A percentile compares a stretch with the other conserved stretches of the same genome.
These are phyloP conservation scores for Lyophyllum semitale DNA, from an alignment of 768 basidiomycete species.

Conservation along the genomic window DNA sequence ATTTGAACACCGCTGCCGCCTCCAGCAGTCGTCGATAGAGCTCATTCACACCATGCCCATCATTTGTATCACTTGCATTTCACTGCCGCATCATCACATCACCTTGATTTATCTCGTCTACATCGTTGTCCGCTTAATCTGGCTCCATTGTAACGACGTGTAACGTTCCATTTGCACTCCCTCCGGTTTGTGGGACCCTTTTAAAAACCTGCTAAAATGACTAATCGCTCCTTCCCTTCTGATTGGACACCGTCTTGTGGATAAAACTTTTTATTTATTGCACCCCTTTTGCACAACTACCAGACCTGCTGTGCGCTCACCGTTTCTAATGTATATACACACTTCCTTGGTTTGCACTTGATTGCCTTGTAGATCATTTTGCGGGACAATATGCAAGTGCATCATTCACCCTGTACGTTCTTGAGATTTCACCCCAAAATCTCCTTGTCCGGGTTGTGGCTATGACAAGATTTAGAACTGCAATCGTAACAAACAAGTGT, in stretches of 20 bases:
- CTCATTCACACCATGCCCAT: neutral
- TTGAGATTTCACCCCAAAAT: too few relatives aligned
- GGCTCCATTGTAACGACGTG: neutral
- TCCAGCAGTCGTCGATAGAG: conserved; percentile 19
- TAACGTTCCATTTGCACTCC: neutral
- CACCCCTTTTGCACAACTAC: neutral
- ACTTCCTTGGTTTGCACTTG: neutral
- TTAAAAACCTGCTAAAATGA: neutral
- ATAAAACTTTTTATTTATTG: neutral
- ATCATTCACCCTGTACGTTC: too few relatives aligned
- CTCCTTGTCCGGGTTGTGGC: too few relatives aligned
- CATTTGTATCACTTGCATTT: conserved; percentile 5
- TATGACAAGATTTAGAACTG: too few relatives aligned
- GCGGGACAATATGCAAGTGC: too few relatives aligned
- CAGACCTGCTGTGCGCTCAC: neutral
- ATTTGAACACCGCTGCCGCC: conserved; percentile 10
- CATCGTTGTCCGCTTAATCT: neutral
- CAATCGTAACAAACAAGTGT: too few relatives aligned
- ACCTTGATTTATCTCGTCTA: neutral
- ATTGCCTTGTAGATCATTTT: neutral
- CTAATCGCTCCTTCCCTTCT: neutral
- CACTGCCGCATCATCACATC: neutral
- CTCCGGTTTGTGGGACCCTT: neutral
- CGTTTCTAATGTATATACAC: neutral
- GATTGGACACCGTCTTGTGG: neutral